These are phyloP conservation scores for Ramaria rubella DNA, from an alignment of 768 basidiomycete species.

Conservation along the genomic window DNA sequence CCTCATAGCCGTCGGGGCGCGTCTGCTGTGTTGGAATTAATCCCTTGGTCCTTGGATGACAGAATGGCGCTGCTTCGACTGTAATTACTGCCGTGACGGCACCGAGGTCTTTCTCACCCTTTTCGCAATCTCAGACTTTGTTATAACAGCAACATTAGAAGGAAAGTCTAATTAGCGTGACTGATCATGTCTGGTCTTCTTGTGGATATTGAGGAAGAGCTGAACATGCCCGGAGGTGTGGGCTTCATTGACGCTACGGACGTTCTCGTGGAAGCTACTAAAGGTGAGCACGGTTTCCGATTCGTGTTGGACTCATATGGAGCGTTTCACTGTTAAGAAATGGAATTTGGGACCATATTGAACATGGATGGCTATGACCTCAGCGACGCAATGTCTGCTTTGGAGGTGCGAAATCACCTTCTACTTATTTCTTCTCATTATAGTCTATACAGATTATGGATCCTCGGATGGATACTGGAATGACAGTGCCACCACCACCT, in stretches of 20 bases:
- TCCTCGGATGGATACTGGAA: slow-evolving; percentile 81
- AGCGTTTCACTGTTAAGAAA: slow-evolving; percentile 36
- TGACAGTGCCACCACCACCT: slow-evolving; percentile 36
- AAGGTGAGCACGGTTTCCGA: slow-evolving; percentile 38
- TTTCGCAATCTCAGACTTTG: too few species aligned
- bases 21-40: too few species aligned
- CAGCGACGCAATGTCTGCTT: slow-evolving; percentile 89
- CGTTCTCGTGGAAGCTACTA: slow-evolving; percentile 51
- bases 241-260: slow-evolving; percentile 58
- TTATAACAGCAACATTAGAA: neutral
- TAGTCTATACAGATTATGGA: slow-evolving; percentile 65
- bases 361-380: slow-evolving; percentile 66
- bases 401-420: slow-evolving; percentile 51
- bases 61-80: too few species aligned
- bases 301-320: neutral
- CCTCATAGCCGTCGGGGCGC: neutral
- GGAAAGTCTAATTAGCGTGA: neutral
- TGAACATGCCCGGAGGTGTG: slow-evolving; percentile 46
- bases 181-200: neutral
- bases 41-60: neutral
- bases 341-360: slow-evolving; percentile 57
- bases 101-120: too few species aligned
- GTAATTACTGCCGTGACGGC: too few species aligned
- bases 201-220: neutral
- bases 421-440: neutral